These are phyloP conservation scores for Platanthera guangdongensis DNA, from an alignment of 106 monocot species.

Conservation along the genomic window DNA sequence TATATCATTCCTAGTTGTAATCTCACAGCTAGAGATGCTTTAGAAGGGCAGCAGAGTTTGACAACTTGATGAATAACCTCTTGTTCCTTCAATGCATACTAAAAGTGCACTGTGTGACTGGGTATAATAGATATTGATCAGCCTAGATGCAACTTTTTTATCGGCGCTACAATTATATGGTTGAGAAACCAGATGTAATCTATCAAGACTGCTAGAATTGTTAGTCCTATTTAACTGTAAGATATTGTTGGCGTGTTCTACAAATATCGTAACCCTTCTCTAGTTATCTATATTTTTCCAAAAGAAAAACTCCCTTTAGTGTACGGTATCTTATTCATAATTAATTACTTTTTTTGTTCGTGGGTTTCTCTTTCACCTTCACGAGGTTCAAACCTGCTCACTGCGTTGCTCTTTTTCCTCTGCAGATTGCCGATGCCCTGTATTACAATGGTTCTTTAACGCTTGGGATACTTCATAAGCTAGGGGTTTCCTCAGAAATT, in stretches of 20 bases:
- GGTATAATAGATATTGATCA: not conserved
- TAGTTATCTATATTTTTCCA: not conserved
- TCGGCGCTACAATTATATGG: not conserved
- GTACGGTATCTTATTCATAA: not conserved
- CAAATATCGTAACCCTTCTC: not conserved
- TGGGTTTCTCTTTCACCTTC: not conserved
- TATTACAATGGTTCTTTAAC: constrained; percentile 84
- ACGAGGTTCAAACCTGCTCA: not conserved
- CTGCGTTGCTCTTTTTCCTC: not conserved
- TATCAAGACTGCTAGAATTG: not conserved
- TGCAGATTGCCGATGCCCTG: constrained; percentile 85
- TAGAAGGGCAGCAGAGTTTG: not conserved
- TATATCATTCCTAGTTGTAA: not conserved
- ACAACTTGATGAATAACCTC: not conserved
- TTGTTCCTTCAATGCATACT: not conserved
- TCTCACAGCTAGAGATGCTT: not conserved
- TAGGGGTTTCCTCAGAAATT: constrained; percentile 76
- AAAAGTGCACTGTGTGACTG: not conserved
- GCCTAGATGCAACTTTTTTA: not conserved
- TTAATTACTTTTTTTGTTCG: not conserved
- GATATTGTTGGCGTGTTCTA: not conserved
- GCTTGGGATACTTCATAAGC: constrained; percentile 62
- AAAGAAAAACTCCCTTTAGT: not conserved
- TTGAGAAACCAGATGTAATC: not conserved
- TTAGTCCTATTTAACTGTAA: not conserved